A percentile compares a stretch with the other conserved stretches of the same genome.
Conservation (phyloP, 2,329 filamentous ascomycete species). For the Fusarium clavum region DNA sequence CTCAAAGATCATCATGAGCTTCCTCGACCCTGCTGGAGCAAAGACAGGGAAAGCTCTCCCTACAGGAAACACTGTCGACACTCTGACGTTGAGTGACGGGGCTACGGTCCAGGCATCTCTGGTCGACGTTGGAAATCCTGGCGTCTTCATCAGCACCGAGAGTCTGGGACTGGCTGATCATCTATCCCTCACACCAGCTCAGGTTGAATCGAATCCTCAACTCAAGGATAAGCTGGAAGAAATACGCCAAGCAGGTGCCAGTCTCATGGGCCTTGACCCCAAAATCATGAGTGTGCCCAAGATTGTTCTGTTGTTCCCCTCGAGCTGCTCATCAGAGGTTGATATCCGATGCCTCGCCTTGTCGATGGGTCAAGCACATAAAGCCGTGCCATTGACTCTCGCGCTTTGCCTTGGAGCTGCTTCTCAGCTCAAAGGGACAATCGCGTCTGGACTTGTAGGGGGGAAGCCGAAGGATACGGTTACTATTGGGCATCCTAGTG, state of each 20-base stretch:
- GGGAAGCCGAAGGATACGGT: conserved; percentile 46
- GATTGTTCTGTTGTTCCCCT: conserved; percentile 62
- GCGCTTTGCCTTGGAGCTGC: conserved; percentile 64
- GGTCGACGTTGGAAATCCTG: conserved; percentile 73
- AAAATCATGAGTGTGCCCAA: conserved; percentile 67
- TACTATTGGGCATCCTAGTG: conserved; percentile 61
- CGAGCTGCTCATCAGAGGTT: conserved; percentile 44
- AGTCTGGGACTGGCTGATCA: conserved; percentile 61
- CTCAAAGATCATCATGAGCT: conserved; percentile 69
- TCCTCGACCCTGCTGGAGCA: conserved; percentile 71
- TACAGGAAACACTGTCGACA: conserved; percentile 67
- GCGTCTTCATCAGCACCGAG: conserved; percentile 68
- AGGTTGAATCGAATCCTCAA: conserved; percentile 59
- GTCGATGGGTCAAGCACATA: conserved; percentile 67
- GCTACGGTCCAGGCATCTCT: conserved; percentile 63
- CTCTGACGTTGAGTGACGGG: conserved; percentile 54
- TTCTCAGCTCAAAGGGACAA: conserved; percentile 58
- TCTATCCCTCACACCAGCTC: conserved; percentile 64
- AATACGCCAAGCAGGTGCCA: conserved; percentile 68
- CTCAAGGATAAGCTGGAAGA: conserved; percentile 63
- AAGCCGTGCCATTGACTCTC: conserved; percentile 66
- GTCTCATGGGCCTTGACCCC: conserved; percentile 69
- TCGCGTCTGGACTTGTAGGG: conserved; percentile 52
- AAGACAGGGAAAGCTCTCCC: conserved; percentile 65
- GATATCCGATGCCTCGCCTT: conserved; percentile 62